Conservation (phyloP, 176 grass and related monocot genomes). For the Carex pumila region DNA sequence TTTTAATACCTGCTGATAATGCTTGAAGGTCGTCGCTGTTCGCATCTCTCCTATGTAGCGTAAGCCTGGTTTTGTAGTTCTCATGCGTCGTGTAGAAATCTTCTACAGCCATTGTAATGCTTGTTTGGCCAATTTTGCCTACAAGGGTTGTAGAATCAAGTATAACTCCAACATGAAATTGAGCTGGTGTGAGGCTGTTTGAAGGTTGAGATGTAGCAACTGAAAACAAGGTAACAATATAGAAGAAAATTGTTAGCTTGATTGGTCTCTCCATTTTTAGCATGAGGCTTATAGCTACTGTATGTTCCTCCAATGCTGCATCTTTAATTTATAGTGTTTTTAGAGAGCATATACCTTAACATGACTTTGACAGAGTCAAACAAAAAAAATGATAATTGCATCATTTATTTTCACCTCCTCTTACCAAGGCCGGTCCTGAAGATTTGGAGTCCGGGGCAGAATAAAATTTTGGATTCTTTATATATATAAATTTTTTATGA, state of each 20-base stretch:
- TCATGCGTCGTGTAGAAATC: slow-evolving; percentile 40
- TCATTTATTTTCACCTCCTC: too few relatives aligned
- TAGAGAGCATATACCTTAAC: too few relatives aligned
- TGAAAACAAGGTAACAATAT: not conserved
- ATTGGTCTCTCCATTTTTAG: not conserved
- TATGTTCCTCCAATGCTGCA: not conserved
- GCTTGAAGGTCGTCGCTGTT: slow-evolving; percentile 28
- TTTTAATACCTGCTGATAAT: slow-evolving; percentile 14
- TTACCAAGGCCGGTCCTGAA: too few relatives aligned
- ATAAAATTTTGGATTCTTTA: too few relatives aligned
- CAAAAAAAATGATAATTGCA: too few relatives aligned
- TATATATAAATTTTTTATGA: too few relatives aligned
- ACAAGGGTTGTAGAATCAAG: slow-evolving; percentile 25
- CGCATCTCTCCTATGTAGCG: slow-evolving; percentile 43
- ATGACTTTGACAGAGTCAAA: too few relatives aligned
- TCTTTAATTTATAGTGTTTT: not conserved
- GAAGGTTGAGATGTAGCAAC: not conserved
- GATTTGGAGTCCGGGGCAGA: too few relatives aligned
- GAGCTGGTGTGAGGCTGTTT: not conserved
- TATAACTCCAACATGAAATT: slow-evolving; percentile 32
- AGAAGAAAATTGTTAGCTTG: not conserved
- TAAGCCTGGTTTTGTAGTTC: slow-evolving; percentile 32
- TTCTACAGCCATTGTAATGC: slow-evolving; percentile 48
- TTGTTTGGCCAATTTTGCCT: slow-evolving; percentile 37
- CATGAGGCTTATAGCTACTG: not conserved